Conservation (phyloP, 139 green algal genomes). For the Chlamydomonas asymmetrica region DNA sequence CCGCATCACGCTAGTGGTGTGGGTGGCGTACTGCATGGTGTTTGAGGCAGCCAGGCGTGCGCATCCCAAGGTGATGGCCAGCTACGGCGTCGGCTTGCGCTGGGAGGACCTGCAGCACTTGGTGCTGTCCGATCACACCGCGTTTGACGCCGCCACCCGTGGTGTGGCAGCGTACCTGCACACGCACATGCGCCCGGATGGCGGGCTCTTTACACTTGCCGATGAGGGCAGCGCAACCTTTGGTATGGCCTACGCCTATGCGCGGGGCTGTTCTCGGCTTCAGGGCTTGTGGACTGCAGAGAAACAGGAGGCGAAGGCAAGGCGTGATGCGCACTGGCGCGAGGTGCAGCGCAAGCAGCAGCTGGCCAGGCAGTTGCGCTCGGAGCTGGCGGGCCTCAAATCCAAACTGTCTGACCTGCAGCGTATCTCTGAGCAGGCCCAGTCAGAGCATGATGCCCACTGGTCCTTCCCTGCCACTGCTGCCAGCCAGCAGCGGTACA, state of each 20-base stretch:
- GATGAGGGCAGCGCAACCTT: constrained; percentile 30
- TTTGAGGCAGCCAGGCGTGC: not conserved
- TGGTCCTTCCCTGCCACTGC: too few relatives aligned
- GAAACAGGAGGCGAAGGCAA: constrained; percentile 10
- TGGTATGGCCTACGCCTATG: constrained; percentile 30
- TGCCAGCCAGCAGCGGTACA: too few relatives aligned
- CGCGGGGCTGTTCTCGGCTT: constrained; percentile 1
- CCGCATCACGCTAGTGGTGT: constrained; percentile 47
- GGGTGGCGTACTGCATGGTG: constrained; percentile 45
- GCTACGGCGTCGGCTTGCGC: constrained; percentile 29
- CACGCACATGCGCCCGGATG: constrained; percentile 3
- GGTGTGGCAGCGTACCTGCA: constrained; percentile 47
- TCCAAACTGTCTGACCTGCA: too few relatives aligned
- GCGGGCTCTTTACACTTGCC: constrained; percentile 27
- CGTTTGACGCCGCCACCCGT: constrained; percentile 37
- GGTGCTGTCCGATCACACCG: constrained; percentile 38
- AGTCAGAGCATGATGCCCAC: too few relatives aligned
- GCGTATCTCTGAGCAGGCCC: too few relatives aligned
- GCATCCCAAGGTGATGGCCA: constrained; percentile 10
- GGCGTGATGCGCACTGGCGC: constrained; percentile 36
- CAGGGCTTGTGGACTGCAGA: constrained; percentile 18
- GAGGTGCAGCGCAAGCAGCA: constrained; percentile 46
- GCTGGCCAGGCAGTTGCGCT: not conserved
- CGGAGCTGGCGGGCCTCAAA: not conserved
- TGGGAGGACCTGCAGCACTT: constrained; percentile 49